These are phyloP conservation scores for Mycena kentingensis DNA, from an alignment of 768 basidiomycete genomes.

Conservation along the genomic window DNA sequence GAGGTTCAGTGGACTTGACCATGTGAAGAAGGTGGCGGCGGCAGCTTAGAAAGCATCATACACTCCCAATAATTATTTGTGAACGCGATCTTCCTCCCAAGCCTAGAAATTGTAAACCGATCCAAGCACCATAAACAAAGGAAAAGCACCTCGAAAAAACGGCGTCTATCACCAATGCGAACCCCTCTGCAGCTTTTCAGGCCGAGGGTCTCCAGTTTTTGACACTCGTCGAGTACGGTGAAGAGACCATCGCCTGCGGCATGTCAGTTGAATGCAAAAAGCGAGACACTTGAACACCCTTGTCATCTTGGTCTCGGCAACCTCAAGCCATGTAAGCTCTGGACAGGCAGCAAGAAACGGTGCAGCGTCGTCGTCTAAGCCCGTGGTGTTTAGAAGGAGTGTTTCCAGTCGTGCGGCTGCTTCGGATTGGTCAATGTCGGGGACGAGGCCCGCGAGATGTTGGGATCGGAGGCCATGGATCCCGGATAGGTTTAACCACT, in stretches of 20 bases:
- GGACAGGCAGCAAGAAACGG: conserved; percentile 55
- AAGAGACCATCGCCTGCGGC: conserved; percentile 54
- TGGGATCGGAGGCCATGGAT: conserved; percentile 51
- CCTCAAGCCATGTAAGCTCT: conserved; percentile 47
- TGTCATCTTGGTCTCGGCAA: conserved; percentile 62
- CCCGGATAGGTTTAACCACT: conserved; percentile 63
- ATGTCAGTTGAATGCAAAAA: background rate
- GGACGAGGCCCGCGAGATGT: conserved; percentile 53
- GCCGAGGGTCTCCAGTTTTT: conserved; percentile 53
- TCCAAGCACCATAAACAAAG: background rate
- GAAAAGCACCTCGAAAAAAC: conserved; percentile 61
- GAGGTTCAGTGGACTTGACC: too few species aligned
- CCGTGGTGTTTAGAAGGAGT: conserved; percentile 60
- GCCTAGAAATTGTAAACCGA: background rate
- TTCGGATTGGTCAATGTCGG: conserved; percentile 17
- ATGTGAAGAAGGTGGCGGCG: background rate
- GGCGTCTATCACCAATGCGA: conserved; percentile 56
- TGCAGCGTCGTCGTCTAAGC: conserved; percentile 59
- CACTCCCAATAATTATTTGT: background rate
- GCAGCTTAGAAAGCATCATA: background rate
- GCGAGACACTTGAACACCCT: conserved; percentile 38
- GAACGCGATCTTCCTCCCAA: conserved; percentile 16
- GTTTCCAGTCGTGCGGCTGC: conserved; percentile 43
- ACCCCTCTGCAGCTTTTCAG: conserved; percentile 71
- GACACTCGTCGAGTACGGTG: conserved; percentile 58